Conservation (phyloP, 2,329 filamentous ascomycete genomes). For the Fusarium proliferatum region DNA sequence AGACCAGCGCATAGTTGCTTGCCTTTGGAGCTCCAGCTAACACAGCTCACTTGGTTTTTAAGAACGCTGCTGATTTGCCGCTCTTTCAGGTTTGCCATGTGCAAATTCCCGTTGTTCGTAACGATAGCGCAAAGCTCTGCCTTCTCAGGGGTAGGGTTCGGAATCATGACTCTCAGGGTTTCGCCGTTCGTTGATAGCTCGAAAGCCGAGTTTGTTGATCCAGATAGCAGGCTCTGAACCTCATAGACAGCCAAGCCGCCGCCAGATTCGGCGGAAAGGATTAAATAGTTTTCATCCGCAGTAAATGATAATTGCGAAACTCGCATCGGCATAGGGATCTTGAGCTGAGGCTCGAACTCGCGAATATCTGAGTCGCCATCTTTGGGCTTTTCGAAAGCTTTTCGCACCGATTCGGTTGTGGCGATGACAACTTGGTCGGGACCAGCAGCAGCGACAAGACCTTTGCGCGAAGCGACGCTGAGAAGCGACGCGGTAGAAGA, state of each 20-base stretch:
- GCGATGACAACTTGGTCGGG: conserved; percentile 83
- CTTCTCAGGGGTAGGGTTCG: conserved; percentile 81
- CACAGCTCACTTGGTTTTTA: conserved; percentile 80
- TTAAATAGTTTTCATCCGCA: conserved; percentile 85
- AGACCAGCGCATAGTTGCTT: conserved; percentile 93
- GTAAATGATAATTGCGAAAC: conserved; percentile 93
- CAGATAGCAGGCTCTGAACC: conserved; percentile 73
- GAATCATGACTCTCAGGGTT: conserved; percentile 77
- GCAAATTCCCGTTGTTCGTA: conserved; percentile 80
- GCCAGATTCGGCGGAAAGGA: conserved; percentile 83
- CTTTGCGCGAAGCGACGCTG: conserved; percentile 81
- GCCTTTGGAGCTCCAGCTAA: conserved; percentile 91
- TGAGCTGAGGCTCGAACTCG: conserved; percentile 78
- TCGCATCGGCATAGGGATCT: conserved; percentile 76
- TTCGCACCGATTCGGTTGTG: conserved; percentile 80
- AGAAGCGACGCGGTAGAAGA: conserved; percentile 83
- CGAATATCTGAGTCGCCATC: conserved; percentile 73
- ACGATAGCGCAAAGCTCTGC: conserved; percentile 84
- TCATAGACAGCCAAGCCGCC: conserved; percentile 88
- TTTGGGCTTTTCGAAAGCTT: conserved; percentile 73
- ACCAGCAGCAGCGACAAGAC: conserved; percentile 87
- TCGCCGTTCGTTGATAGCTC: conserved; percentile 82
- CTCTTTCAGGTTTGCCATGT: conserved; percentile 84
- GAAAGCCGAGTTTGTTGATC: conserved; percentile 74
- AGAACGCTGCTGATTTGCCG: conserved; percentile 71